Evolutionary conservation across 768 basidiomycete genomes (phyloP), one percentile per base, ranked within the genome.

Genomic region (Asterophora lycoperdoides): DNA sequence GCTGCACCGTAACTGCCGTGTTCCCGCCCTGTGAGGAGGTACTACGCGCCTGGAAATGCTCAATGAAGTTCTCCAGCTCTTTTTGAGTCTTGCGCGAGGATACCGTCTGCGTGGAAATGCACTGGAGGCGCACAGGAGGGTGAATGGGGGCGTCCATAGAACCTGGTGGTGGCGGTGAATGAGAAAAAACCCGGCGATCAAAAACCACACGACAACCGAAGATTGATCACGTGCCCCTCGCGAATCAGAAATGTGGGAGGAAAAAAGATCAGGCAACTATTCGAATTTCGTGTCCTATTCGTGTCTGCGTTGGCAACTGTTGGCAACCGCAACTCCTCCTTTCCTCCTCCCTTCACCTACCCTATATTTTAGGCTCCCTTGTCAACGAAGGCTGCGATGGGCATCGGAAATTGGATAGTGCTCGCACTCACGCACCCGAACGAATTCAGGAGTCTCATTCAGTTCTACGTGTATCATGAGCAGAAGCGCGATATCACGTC

Each of bases 381-480:
- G 6, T n/a, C 35, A 32, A 32, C 42, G 23, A 23, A 23, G 23
- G 6, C 23, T 23, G 6, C 23, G 23, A 82, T 89, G 84, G 77
- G 73, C 49, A 68, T 75, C 53, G 57, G 75, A 8, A 76, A 79
- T 46, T 83, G 84, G 79, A 65, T 90, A 53, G 68, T 76, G 32
- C 73, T 92, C 23, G 71, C 86, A 55, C 63, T 92, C 61, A 84
- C 85, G 0, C 91, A 90, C 56, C 92, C 92, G 11, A 61, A 77
- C 52, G 95, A 99, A 64, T 87, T 94, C 64, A 81, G 83, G 55
- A 83, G 80, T 26, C 77, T 97, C 29, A 56, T 94, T 19, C 88
- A 93, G 60, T 97, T 85, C 73, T 81, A 80, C 58, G 57, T 96
- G 29, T 93, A 84, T 69, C 81, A 92, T 67, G 84, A 92, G 52